Conservation (phyloP, 2,329 filamentous ascomycete genomes). For the Claviceps monticola region DNA sequence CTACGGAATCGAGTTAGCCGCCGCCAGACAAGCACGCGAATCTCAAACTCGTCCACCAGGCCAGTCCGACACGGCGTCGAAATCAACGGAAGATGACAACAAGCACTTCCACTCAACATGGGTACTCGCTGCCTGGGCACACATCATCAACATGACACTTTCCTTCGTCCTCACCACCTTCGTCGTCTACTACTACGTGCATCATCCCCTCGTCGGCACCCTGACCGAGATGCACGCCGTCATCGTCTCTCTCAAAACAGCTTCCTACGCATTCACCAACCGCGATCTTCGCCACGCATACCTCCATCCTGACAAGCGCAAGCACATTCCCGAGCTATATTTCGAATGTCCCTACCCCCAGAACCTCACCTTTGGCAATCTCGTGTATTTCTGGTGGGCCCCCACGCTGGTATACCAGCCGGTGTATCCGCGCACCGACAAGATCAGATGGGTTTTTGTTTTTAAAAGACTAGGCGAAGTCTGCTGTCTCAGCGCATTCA, state of each 20-base stretch:
- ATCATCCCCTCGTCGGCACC: conserved; percentile 88
- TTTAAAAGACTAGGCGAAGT: conserved; percentile 69
- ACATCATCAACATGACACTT: conserved; percentile 70
- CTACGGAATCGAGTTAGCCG: conserved; percentile 75
- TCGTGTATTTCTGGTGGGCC: conserved; percentile 96
- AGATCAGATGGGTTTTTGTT: conserved; percentile 79
- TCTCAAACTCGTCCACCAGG: conserved; percentile 37
- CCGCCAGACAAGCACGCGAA: conserved; percentile 63
- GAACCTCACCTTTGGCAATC: conserved; percentile 79
- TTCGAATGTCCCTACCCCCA: conserved; percentile 69
- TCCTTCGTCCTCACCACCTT: conserved; percentile 70
- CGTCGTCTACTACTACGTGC: conserved; percentile 79
- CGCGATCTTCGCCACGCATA: conserved; percentile 85
- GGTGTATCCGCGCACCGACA: conserved; percentile 74
- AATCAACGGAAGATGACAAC: conserved; percentile 41
- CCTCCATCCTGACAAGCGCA: conserved; percentile 57
- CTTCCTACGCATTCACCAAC: conserved; percentile 93
- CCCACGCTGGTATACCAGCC: conserved; percentile 95
- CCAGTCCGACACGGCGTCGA: conserved; percentile 30
- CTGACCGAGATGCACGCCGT: conserved; percentile 83
- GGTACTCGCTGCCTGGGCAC: conserved; percentile 65
- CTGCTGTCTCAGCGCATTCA: conserved; percentile 66
- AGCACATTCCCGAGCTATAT: conserved; percentile 72
- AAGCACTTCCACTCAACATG: conserved; percentile 62
- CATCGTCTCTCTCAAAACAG: conserved; percentile 91